Evolutionary conservation across 2,329 filamentous ascomycete species (phyloP), one percentile per base, ranked within the genome.

Genomic region (Stagonosporopsis chrysanthemi): DNA sequence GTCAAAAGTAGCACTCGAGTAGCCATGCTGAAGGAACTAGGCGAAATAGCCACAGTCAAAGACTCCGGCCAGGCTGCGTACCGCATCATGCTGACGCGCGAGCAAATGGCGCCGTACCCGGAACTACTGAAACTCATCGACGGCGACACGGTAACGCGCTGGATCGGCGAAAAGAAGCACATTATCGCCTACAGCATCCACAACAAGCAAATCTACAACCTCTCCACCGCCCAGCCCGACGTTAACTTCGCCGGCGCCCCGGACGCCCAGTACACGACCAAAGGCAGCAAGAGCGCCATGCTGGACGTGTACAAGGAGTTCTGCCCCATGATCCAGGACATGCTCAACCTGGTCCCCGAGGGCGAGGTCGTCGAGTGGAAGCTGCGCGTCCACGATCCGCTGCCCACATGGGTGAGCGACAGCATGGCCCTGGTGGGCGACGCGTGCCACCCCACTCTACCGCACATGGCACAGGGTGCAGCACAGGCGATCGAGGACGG

Each of bases 51-150:
- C 22, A 80, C 85, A 51, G 84, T 88, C 65, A 80, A 86, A 57
- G 88, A 91, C 62, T 91, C 90, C 0, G 86, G 88, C 4, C 88
- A 92, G 77, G 90, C 90, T 0, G 89, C 89, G 2, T 93, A 93
- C 78, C 85, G 90, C 12, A 90, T 93, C 75, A 89, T 93, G 85
- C 82, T 93, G 17, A 84, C 83, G 1, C 85, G 90, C 12, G 82
- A 85, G 28, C 81, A 88, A 56, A 89, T 93, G 84, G 76, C 81
- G 53, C 65, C 83, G 22, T 89, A 92, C 64, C 83, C 88, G 0
- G 88, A 90, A 62, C 80, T 92, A 44, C 79, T 88, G 50, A 81
- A 78, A n/a, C 81, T 92, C 9, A 80, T 93, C 22, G 85, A 90
- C 64, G 81, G 83, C 40, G 84, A 91, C 67, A 80, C 83, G 45